Percentiles rank a stretch among this genome's conserved stretches.
Evolutionary conservation across 768 basidiomycete species (phyloP).

Genomic region (Clitopilus hobsonii): DNA sequence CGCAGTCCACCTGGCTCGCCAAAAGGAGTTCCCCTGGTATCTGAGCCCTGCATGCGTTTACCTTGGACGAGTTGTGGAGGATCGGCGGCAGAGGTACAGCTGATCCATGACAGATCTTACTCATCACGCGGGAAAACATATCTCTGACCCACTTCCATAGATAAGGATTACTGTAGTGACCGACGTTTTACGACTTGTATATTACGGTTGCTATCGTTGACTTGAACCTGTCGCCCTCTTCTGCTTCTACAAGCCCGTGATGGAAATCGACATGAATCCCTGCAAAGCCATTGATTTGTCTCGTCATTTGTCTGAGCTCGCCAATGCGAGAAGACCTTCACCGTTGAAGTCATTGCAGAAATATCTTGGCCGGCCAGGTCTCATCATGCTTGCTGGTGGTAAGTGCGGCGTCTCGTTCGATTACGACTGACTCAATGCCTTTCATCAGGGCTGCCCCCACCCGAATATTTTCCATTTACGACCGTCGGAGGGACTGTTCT

Average conservation of each 20-base stretch:
- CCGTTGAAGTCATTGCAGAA: constrained; percentile 67
- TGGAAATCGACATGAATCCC: constrained; percentile 22
- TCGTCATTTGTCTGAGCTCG: constrained; percentile 8
- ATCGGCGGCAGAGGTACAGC: background rate
- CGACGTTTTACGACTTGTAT: background rate
- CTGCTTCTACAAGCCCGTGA: too few relatives aligned
- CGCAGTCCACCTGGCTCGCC: too few relatives aligned
- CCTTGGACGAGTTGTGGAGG: background rate
- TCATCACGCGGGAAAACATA: background rate
- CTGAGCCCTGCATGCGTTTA: too few relatives aligned
- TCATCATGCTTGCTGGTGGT: constrained; percentile 71
- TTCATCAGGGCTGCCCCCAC: constrained; percentile 53
- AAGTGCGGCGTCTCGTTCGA: constrained; percentile 11
- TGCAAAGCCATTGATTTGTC: constrained; percentile 56
- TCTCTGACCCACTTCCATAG: background rate
- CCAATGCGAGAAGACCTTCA: constrained; percentile 3
- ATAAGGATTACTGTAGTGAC: background rate
- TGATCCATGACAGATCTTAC: background rate
- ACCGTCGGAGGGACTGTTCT: constrained; percentile 52
- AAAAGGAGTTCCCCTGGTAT: background rate
- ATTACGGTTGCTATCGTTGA: background rate
- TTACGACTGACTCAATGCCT: background rate
- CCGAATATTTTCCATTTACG: constrained; percentile 69
- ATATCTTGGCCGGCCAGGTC: constrained; percentile 48
- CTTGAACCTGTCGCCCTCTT: background rate